Percentiles rank a stretch among this genome's conserved stretches.
Conservation (phyloP, 805 yeast genomes). For the Ogataea glucozyma region DNA sequence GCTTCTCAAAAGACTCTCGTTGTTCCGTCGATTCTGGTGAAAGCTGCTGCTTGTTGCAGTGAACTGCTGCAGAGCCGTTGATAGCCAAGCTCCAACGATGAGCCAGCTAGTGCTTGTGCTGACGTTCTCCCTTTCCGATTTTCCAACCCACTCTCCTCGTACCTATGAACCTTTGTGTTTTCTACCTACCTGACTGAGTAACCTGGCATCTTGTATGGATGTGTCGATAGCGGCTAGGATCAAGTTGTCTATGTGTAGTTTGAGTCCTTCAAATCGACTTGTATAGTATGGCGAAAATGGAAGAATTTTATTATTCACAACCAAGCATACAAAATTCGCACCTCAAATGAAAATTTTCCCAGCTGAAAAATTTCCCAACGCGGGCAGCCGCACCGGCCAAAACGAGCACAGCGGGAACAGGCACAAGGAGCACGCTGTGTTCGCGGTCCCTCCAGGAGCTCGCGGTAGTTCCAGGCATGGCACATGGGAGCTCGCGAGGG, state of each 20-base stretch:
- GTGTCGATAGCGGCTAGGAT: slow-evolving; percentile 18
- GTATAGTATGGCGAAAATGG: slow-evolving; percentile 7
- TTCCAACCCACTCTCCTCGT: slow-evolving; percentile 2
- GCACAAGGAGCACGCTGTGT: neutral
- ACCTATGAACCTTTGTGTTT: neutral
- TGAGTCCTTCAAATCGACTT: slow-evolving; percentile 5
- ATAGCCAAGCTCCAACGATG: too few species aligned
- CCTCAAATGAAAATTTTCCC: slow-evolving; percentile 11
- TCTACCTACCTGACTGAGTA: slow-evolving; percentile 92
- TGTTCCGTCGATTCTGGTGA: too few species aligned
- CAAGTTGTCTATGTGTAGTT: slow-evolving; percentile 14
- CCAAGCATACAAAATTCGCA: slow-evolving; percentile 6
- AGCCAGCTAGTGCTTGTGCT: too few species aligned
- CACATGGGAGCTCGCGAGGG: neutral
- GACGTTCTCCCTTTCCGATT: neutral
- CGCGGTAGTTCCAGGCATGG: too few species aligned
- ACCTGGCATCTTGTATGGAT: slow-evolving; percentile 81
- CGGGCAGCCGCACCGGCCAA: neutral
- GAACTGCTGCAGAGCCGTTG: too few species aligned
- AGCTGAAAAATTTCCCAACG: slow-evolving; percentile 8
- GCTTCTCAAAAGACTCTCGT: too few species aligned
- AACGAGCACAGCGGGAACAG: neutral
- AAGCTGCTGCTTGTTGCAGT: too few species aligned
- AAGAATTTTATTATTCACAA: slow-evolving; percentile 9
- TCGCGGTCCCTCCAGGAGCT: neutral